Percentiles rank a stretch among this genome's conserved stretches.
Evolutionary conservation across 2,329 filamentous ascomycete genomes (phyloP).

Genomic region (Fusarium anguioides): DNA sequence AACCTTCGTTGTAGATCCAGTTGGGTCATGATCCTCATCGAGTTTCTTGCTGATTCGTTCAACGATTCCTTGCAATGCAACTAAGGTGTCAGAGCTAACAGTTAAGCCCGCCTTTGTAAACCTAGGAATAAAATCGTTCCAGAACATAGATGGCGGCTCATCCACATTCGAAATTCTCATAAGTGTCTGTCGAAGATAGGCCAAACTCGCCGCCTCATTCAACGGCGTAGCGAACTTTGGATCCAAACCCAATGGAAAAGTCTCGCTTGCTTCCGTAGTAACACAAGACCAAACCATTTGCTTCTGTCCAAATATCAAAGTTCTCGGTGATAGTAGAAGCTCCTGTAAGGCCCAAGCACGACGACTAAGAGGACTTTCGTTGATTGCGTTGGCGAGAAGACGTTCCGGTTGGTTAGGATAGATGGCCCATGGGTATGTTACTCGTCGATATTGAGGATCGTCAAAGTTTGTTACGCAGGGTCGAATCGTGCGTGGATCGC

Average conservation of each 20-base stretch:
- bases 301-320: neutral
- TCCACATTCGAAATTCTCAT: neutral
- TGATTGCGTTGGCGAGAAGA: neutral
- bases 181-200: neutral
- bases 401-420: conserved; percentile 1
- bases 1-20: fast-evolving
- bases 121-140: neutral
- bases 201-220: neutral
- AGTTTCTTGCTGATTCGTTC: neutral
- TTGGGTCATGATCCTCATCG: neutral
- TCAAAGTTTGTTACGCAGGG: neutral
- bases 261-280: conserved; percentile 2
- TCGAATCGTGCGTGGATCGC: neutral
- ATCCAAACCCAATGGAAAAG: neutral
- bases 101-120: neutral
- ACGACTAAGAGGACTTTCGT: neutral
- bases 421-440: conserved; percentile 10
- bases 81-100: neutral
- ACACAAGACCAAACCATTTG: conserved; percentile 7
- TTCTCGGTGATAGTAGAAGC: neutral
- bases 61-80: neutral
- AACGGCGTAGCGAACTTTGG: neutral
- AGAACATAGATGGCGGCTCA: neutral
- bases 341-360: conserved; percentile 2
- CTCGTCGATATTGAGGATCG: neutral